A percentile compares a stretch with the other conserved stretches of the same genome.
Conservation (phyloP, 768 basidiomycete genomes). For the Rhizopogon vinicolor region DNA sequence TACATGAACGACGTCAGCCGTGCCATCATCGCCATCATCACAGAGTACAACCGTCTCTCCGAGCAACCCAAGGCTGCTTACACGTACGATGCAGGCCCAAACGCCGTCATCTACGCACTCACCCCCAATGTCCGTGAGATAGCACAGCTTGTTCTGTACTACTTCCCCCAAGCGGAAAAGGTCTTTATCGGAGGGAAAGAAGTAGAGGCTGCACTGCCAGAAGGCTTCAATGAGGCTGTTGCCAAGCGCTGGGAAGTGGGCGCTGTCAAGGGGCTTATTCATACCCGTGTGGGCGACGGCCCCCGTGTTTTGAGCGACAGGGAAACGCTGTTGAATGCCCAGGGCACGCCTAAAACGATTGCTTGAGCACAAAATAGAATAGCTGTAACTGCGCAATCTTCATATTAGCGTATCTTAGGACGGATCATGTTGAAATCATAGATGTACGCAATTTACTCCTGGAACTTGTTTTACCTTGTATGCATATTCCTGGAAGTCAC, state of each 20-base stretch:
- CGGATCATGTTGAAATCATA: not conserved
- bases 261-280: conserved; percentile 85
- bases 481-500: too few relatives aligned
- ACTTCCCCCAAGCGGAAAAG: conserved; percentile 73
- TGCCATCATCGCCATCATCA: conserved; percentile 87
- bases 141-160: conserved; percentile 66
- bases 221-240: conserved; percentile 77
- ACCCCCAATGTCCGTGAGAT: conserved; percentile 76
- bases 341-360: conserved; percentile 65
- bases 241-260: conserved; percentile 70
- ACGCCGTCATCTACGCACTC: conserved; percentile 93
- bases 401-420: not conserved
- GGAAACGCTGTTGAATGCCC: conserved; percentile 59
- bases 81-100: conserved; percentile 99
- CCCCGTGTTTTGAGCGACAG: conserved; percentile 63
- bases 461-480: too few relatives aligned
- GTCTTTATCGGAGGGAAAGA: conserved; percentile 45
- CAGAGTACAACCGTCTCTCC: conserved; percentile 86
- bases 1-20: conserved; percentile 98
- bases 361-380: conserved; percentile 17
- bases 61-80: conserved; percentile 81
- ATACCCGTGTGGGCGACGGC: conserved; percentile 90
- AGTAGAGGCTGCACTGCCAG: conserved; percentile 46
- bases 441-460: not conserved
- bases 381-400: not conserved